Evolutionary conservation across 2,329 filamentous ascomycete species (phyloP), one percentile per base, ranked within the genome.

Genomic region (Cladosporium phlei): DNA sequence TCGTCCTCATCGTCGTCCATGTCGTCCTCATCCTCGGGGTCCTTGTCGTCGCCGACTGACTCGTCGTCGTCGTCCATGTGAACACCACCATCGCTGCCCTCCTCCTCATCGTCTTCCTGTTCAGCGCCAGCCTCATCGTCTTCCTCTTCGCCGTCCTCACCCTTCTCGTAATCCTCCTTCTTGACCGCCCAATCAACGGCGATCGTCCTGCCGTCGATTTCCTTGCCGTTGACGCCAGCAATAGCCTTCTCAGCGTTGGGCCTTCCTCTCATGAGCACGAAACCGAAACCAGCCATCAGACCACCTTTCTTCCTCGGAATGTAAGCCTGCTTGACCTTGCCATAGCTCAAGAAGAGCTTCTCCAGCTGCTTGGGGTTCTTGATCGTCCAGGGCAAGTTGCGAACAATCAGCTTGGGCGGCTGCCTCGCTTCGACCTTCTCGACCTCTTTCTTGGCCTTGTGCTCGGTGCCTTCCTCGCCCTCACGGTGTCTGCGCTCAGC

Each of bases 161-260:
- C 46, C 51, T 79, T 88, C 88, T 57, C 44, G 29, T 56, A 98
- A 5, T 84, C 82, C 32, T 83, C 77, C 70, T 94, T 95, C 51
- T 96, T 88, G 3, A 97, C 89, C 24, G 94, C 91, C 88, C 88
- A 98, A 69, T 98, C 93, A 5, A 98, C 93, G 21, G 91, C 93
- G 51, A 98, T 68, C 7, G 83, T 85, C 59, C 93, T 79, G 2
- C 90, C 93, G 64, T 95, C 90, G 16, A 98, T 77, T 51, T 86
- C 80, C 64, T 88, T 96, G 49, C 91, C 93, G 67, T 97, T 98
- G 56, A 97, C 74, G 17, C 77, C 81, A 49, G 85, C 81, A 48
- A 98, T 75, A 2, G 93, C 93, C 64, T 83, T 88, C 66, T 97
- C 87, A 0, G 93, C 91, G 66, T 97, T 95, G 69, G 89, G 91